Evolutionary conservation across 768 basidiomycete genomes (phyloP).

Genomic region (Tulasnella sp.): DNA sequence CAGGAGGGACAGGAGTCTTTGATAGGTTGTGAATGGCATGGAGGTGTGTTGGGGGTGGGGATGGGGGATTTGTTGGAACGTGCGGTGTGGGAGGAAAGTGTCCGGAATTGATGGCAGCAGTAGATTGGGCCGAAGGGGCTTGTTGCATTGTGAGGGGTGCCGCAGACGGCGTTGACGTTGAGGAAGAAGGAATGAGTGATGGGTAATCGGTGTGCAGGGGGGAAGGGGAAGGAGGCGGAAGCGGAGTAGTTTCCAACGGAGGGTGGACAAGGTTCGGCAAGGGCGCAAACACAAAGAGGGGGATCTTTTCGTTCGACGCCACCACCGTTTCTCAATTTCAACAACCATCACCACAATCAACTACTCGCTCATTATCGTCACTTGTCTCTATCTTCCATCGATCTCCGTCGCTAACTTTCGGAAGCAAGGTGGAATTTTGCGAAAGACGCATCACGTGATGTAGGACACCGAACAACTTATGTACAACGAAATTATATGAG

Average conservation of each 20-base stretch:
- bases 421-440: too few relatives aligned
- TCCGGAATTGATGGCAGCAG: constrained; percentile 1
- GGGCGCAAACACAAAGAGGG: not conserved
- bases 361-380: not conserved
- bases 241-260: not conserved
- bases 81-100: constrained; percentile 7
- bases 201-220: not conserved
- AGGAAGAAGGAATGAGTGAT: not conserved
- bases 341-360: not conserved
- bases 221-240: not conserved
- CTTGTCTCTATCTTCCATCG: not conserved
- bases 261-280: too few relatives aligned
- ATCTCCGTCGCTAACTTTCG: too few relatives aligned
- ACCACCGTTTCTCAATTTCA: too few relatives aligned
- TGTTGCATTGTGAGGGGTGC: constrained; percentile 1
- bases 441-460: too few relatives aligned
- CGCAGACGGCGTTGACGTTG: not conserved
- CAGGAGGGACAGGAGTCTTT: not conserved
- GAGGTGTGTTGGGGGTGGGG: not conserved
- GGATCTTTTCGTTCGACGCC: too few relatives aligned
- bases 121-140: not conserved
- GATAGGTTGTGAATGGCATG: constrained; percentile 1
- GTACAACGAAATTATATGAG: too few relatives aligned
- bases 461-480: too few relatives aligned
- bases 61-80: constrained; percentile 3